Base-by-base conservation (phyloP, 768 basidiomycete genomes). In the Cubamyces lactineus region DNA sequence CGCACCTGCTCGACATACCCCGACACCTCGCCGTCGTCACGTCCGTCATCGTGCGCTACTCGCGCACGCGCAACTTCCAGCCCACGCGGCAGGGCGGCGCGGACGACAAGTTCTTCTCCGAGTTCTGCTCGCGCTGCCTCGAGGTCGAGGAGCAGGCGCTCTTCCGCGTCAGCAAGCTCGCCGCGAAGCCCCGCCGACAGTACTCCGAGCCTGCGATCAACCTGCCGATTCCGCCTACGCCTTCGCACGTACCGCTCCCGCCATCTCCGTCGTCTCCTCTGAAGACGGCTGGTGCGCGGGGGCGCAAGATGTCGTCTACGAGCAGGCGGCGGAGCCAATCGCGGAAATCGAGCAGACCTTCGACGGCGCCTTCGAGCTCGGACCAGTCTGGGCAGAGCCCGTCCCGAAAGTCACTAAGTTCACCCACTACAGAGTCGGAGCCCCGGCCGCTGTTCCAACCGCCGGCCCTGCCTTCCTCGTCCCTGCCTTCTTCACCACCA, bases 1-100 rank as follows among this genome's bases (percentile, higher is more conserved):
- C 93, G 3, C 82, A 91, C 68, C 76, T 90, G 42, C 77, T 93
- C 53, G 94, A 96, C 71, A 78, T 92, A 52, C 86, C 92, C 2
- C 85, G 85, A 69, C 87, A 94, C 66, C 80, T 94, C 39, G 91
- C 92, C 16, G 81, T 86, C 55, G 78, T 95, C 59, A 84, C 87
- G 9, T 89, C 91, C 7, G 84, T 88, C 48, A 82, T 96, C n/a
- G 84, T 87, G 40, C 87, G 92, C 39, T 80, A 84, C 66, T 68
- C 74, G 23, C 83, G 84, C 24, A 75, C 77, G 64, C 76, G 80
- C 54, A 77, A 57, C 43, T 63, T 64, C 49, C 48, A 53, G 16
- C 53, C 63, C 5, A 4, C 53, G 13, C 46, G 41, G 26, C 57
- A 55, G 28, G 53, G 38, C 34, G 38, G 17, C 26, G 21, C 61